A percentile compares a stretch with the other conserved stretches of the same genome.
Conservation (phyloP, 148 eudicot genomes). For the Heliosperma pusillum region DNA sequence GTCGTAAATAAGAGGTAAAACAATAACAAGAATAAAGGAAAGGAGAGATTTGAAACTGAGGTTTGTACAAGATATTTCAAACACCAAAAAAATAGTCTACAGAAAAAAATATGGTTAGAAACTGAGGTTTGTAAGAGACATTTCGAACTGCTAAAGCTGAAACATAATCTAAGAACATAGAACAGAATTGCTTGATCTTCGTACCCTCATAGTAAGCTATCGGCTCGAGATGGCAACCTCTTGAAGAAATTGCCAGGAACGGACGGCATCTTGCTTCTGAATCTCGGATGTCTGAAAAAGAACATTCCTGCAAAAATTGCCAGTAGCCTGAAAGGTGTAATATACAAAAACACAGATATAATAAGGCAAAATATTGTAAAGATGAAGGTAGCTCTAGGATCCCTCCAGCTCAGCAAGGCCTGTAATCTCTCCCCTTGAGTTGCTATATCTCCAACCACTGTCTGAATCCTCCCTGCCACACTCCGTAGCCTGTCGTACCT, state of each 20-base stretch:
- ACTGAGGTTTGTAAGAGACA: neutral
- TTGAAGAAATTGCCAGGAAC: constrained; percentile 39
- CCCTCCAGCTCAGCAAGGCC: constrained; percentile 37
- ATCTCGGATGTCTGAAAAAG: constrained; percentile 33
- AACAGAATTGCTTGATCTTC: neutral
- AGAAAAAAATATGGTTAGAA: too few relatives aligned
- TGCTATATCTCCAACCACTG: constrained; percentile 35
- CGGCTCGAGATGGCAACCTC: constrained; percentile 39
- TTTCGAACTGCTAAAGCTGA: neutral
- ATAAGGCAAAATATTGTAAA: constrained; percentile 33
- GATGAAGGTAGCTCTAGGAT: constrained; percentile 36
- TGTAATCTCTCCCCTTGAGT: constrained; percentile 39
- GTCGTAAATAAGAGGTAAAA: too few relatives aligned
- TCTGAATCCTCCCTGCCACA: constrained; percentile 39
- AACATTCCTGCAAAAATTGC: constrained; percentile 28
- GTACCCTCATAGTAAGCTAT: constrained; percentile 30
- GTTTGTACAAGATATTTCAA: too few relatives aligned
- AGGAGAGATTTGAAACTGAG: too few relatives aligned
- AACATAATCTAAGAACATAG: too few relatives aligned
- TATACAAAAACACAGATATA: constrained; percentile 28
- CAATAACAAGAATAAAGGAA: too few relatives aligned
- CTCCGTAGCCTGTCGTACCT: constrained; percentile 37
- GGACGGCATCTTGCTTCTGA: constrained; percentile 51
- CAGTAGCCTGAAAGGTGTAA: constrained; percentile 32
- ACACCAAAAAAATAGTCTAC: neutral